Evolutionary conservation across 208 protist species (phyloP).

Genomic region (Herpetomonas muscarum): DNA sequence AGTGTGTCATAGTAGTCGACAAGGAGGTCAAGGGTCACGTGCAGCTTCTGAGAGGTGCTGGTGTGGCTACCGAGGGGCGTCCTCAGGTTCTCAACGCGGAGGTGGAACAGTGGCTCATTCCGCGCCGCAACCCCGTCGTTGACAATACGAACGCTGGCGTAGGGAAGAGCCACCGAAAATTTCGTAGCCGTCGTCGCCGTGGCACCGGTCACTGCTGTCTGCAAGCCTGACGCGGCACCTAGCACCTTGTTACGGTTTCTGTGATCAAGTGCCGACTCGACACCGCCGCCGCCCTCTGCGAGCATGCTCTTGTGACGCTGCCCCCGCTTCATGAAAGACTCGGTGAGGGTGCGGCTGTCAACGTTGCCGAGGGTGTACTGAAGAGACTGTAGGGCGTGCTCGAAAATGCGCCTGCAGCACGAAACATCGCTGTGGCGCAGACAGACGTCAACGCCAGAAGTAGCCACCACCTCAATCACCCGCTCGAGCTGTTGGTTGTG

Average conservation of each 20-base stretch:
- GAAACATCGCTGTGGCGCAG: conserved; percentile 51
- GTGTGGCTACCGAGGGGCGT: conserved; percentile 19
- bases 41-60: conserved; percentile 11
- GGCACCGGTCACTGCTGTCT: too few relatives aligned
- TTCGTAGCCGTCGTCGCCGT: not conserved
- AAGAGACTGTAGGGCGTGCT: conserved; percentile 31
- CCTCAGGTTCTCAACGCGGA: conserved; percentile 22
- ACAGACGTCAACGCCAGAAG: conserved; percentile 35
- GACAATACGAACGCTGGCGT: conserved; percentile 30
- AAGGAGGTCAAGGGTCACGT: conserved; percentile 18
- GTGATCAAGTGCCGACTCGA: too few relatives aligned
- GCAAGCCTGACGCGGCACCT: too few relatives aligned
- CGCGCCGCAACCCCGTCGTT: conserved; percentile 29
- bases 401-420: conserved; percentile 24
- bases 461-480: conserved; percentile 20
- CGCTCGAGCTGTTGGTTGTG: conserved; percentile 1
- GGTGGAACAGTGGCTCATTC: conserved; percentile 35
- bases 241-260: too few relatives aligned
- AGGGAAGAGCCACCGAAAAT: conserved; percentile 19
- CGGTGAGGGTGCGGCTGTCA: conserved; percentile 23
- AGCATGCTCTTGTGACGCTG: not conserved
- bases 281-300: too few relatives aligned
- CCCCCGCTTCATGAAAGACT: not conserved
- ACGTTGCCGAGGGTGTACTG: conserved; percentile 23
- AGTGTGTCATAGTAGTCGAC: conserved; percentile 37